Conservation (phyloP, 352 stramenopile species). For the Peronosclerospora sorghi region DNA sequence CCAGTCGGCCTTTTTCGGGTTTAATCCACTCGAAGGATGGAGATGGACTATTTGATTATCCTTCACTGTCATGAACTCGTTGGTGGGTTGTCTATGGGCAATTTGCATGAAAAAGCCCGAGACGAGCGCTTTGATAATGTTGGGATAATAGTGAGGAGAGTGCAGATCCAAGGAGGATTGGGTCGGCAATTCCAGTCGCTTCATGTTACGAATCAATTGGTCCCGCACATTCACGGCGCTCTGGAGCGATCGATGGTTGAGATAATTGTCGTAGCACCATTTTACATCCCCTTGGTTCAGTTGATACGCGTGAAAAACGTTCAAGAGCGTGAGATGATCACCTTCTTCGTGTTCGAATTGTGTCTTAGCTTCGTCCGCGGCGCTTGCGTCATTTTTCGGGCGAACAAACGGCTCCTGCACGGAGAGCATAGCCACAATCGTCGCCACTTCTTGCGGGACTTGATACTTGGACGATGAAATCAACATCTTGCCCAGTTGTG, state of each 20-base stretch:
- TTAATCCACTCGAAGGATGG: conserved; percentile 94
- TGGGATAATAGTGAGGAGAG: conserved; percentile 84
- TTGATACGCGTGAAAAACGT: conserved; percentile 98
- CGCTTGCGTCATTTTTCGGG: conserved; percentile 93
- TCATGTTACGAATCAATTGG: conserved; percentile 96
- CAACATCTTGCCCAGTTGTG: conserved; percentile 96
- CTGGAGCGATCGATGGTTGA: conserved; percentile 92
- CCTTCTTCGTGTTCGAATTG: conserved; percentile 92
- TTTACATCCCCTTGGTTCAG: conserved; percentile 82
- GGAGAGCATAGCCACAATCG: conserved; percentile 95
- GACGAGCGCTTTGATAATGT: conserved; percentile 90
- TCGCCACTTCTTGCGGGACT: conserved; percentile 95
- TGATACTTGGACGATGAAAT: conserved; percentile 91
- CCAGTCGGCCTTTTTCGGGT: conserved; percentile 96
- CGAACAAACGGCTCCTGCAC: conserved; percentile 91
- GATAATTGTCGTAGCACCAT: conserved; percentile 98
- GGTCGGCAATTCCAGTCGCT: conserved; percentile 81
- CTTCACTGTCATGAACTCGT: conserved; percentile 98
- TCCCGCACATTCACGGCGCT: conserved; percentile 92
- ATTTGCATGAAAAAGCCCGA: conserved; percentile 98
- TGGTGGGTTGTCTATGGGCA: conserved; percentile 77
- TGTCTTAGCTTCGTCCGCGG: conserved; percentile 94
- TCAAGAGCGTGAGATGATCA: conserved; percentile 97
- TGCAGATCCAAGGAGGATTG: conserved; percentile 69
- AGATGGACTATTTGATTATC: conserved; percentile 98